Base-by-base conservation (phyloP, 768 basidiomycete species). In the Myochromella boudieri region DNA sequence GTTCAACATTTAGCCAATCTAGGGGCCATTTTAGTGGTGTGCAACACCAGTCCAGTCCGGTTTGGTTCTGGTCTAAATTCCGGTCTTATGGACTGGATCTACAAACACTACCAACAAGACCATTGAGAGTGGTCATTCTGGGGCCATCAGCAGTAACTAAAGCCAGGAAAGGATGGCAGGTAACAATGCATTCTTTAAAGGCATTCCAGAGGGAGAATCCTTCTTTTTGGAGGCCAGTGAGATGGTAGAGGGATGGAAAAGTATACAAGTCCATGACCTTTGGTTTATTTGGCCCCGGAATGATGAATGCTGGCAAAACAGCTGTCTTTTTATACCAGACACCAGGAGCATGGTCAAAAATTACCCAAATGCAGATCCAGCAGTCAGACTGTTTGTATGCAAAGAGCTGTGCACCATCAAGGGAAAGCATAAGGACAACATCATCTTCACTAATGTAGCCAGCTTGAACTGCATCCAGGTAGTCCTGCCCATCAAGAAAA, bases 361-460 rank as follows among this genome's bases (percentile, higher is more conserved):
- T 44, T 3, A 66, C 42, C 64, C 67, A 70, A n/a, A 69, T 62
- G 28, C 43, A 55, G 0, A 68, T 63, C 66, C 64, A 66, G 28
- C 54, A 60, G 40, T 68, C 62, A 3, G 67, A 69, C n/a, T 31
- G 40, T 51, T 69, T 68, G 40, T 54, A 54, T 6, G 42, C 39
- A 37, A 66, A 68, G 0, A 70, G 55, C 40, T 70, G 69, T 1
- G 62, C 61, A 9, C 69, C 63, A 51, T 69, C 68, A 5, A 62
- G 48, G 0, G 65, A 67, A 3, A 64, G 28, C 22, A 63, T 36
- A 2, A 69, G 49, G 0, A 68, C 15, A 1, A 54, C 59, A 33
- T 70, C 58, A 10, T 62, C 34, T 10, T 45, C n/a, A 0, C 20
- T 41, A 17, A 70, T 63, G 9, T 53, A 4, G 33, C 14, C 18